Percentiles rank a stretch among this genome's conserved stretches.
Evolutionary conservation across 2,329 filamentous ascomycete genomes (phyloP).

Genomic region (Pleoardoris graminearum): DNA sequence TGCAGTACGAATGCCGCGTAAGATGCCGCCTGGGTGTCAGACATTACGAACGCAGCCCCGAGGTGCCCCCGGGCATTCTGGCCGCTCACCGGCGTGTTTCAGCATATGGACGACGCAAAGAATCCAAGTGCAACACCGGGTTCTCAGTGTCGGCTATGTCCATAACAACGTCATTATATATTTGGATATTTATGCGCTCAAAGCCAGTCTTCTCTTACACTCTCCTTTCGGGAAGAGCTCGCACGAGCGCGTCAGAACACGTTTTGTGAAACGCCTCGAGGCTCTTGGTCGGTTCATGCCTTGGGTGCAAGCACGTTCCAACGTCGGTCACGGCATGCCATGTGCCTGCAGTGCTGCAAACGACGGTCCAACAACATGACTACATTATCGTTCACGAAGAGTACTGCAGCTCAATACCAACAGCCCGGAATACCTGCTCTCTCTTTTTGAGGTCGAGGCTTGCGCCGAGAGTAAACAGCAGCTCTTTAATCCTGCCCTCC

Average conservation of each 20-base stretch:
- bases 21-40: slow-evolving; percentile 21
- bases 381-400: slow-evolving; percentile 63
- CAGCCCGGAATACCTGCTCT: slow-evolving; percentile 75
- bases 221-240: slow-evolving; percentile 21
- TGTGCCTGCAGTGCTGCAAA: slow-evolving; percentile 11
- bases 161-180: slow-evolving; percentile 15
- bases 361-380: slow-evolving; percentile 13
- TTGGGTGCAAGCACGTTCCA: slow-evolving; percentile 6
- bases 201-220: slow-evolving; percentile 9
- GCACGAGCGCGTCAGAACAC: slow-evolving; percentile 16
- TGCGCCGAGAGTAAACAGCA: slow-evolving; percentile 88
- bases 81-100: slow-evolving; percentile 31
- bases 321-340: slow-evolving; percentile 10
- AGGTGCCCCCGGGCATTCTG: slow-evolving; percentile 19
- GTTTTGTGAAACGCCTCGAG: slow-evolving; percentile 3
- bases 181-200: slow-evolving; percentile 20
- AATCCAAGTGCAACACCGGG: slow-evolving; percentile 17
- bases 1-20: slow-evolving; percentile 25
- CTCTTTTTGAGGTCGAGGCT: slow-evolving; percentile 77
- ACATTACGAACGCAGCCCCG: slow-evolving; percentile 25
- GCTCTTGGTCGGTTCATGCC: slow-evolving; percentile 2
- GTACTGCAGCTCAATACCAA: slow-evolving; percentile 81
- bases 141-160: slow-evolving; percentile 23
- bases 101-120: slow-evolving; percentile 30
- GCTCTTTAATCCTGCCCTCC: slow-evolving; percentile 90